Base-by-base conservation (phyloP, 805 yeast genomes). In the Kuraishia capsulata region DNA sequence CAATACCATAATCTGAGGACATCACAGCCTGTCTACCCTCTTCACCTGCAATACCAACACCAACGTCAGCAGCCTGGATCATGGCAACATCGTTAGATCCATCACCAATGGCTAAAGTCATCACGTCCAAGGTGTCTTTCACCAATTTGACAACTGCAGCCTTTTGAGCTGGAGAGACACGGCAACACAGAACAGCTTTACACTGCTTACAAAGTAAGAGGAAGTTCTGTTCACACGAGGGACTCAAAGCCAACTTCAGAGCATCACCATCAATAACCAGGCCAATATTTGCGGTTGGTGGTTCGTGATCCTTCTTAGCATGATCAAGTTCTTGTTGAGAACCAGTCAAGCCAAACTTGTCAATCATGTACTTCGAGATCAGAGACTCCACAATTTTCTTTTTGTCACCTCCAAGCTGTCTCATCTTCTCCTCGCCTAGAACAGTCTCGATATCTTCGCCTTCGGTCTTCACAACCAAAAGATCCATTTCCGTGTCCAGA, bases 31-130 rank as follows among this genome's bases (percentile, higher is more conserved):
- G 92, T 44, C 92, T 66, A 53, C 95, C 95, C 65, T 84, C 95
- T 64, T 84, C 92, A 61, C 95, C 95, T 3, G 89, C 89, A 53
- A 84, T 84, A 62, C 95, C 95, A 40, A 84, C 83, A 51, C 95
- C 95, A 34, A 84, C 81, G 59, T 84, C 80, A 1, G 94, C 92
- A 21, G 88, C 78, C 57, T 84, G 95, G 47, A 84, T 84, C 95
- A 84, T 84, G 10, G 94, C 89, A 44, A 84, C 95, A 62, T 84
- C 95, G 54, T 84, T 84, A 17, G 92, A 78, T 39, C 95, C 95
- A 60, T 84, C 95, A 48, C 95, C 95, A 54, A 84, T 82, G 5
- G 92, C 90, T 41, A 84, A 61, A 1, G 94, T 84, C 89, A 84
- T 84, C 21, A 84, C 95, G 45, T 76, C 78, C 35, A 84, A 63